A percentile compares a stretch with the other conserved stretches of the same genome.
Conservation (phyloP, 768 basidiomycete species). For the Pholiota conissans region DNA sequence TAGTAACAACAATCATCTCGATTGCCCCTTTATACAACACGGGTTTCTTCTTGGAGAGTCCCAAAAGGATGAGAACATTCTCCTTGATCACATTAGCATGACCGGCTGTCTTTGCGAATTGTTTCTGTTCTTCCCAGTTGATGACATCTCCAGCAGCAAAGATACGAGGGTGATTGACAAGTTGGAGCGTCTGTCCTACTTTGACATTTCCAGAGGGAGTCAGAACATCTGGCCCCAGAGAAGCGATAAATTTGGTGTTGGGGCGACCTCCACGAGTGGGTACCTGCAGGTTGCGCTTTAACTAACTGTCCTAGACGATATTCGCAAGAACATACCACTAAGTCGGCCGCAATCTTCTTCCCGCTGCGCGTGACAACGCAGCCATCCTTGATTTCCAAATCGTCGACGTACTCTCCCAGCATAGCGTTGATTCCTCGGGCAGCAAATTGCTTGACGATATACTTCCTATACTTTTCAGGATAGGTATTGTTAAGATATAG, state of each 20-base stretch:
- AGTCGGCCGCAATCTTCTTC: slow-evolving; percentile 48
- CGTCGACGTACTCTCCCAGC: slow-evolving; percentile 54
- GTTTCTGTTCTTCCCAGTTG: slow-evolving; percentile 66
- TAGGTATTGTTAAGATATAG: slow-evolving; percentile 58
- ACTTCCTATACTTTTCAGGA: slow-evolving; percentile 51
- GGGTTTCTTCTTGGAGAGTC: slow-evolving; percentile 25
- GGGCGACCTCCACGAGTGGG: slow-evolving; percentile 39
- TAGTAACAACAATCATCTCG: slow-evolving; percentile 56
- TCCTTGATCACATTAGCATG: slow-evolving; percentile 40
- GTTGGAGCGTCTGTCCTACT: slow-evolving; percentile 56
- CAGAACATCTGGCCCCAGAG: slow-evolving; percentile 39
- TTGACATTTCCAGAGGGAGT: slow-evolving; percentile 41
- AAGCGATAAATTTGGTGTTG: slow-evolving; percentile 51
- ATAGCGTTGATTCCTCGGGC: slow-evolving; percentile 49
- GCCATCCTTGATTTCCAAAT: slow-evolving; percentile 34
- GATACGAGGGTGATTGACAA: slow-evolving; percentile 49
- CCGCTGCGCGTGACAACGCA: slow-evolving; percentile 51
- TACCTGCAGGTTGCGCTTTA: slow-evolving; percentile 22
- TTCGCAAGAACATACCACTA: slow-evolving; percentile 45
- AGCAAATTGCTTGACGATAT: slow-evolving; percentile 39
- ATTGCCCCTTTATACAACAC: slow-evolving; percentile 44
- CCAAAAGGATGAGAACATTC: slow-evolving; percentile 49
- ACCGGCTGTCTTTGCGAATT: slow-evolving; percentile 38
- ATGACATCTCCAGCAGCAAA: slow-evolving; percentile 69
- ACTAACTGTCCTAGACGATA: neutral